Evolutionary conservation across 345 rosid species (phyloP).

Genomic region (Pugionium cornutum): DNA sequence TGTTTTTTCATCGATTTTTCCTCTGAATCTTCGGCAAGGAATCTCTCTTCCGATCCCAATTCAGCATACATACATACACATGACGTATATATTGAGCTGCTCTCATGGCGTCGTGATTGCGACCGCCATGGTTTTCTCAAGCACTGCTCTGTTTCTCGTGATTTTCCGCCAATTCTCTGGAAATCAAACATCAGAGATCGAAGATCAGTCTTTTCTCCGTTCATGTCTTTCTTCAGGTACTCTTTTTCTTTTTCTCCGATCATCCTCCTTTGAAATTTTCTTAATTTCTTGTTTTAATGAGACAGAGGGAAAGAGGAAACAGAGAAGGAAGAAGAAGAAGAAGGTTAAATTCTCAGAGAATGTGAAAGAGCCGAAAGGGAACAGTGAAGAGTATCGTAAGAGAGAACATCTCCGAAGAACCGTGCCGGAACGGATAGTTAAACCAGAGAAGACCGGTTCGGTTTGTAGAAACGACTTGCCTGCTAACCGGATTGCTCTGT

Average conservation of each 20-base stretch:
- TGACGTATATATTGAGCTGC: conserved; percentile 42
- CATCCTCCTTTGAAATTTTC: conserved; percentile 16
- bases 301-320: conserved; percentile 48
- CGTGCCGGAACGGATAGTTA: conserved; percentile 21
- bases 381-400: conserved; percentile 59
- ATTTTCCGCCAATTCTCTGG: conserved; percentile 52
- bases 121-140: conserved; percentile 80
- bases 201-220: conserved; percentile 36
- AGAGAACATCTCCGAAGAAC: conserved; percentile 23
- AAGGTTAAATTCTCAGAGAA: conserved; percentile 70
- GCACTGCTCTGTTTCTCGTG: conserved; percentile 65
- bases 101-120: conserved; percentile 66
- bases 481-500: conserved; percentile 63
- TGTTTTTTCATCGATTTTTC: not conserved
- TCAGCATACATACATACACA: too few relatives aligned
- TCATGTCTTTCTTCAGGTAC: conserved; percentile 69
- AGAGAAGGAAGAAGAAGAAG: conserved; percentile 47
- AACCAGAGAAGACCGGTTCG: conserved; percentile 30
- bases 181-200: conserved; percentile 29
- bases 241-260: conserved; percentile 5
- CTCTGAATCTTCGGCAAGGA: not conserved
- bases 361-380: conserved; percentile 65
- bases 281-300: not conserved
- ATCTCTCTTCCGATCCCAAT: conserved; percentile 1
- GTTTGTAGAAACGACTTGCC: conserved; percentile 55